Conservation (phyloP, 208 protist genomes). For the Trypanosoma melophagium region DNA sequence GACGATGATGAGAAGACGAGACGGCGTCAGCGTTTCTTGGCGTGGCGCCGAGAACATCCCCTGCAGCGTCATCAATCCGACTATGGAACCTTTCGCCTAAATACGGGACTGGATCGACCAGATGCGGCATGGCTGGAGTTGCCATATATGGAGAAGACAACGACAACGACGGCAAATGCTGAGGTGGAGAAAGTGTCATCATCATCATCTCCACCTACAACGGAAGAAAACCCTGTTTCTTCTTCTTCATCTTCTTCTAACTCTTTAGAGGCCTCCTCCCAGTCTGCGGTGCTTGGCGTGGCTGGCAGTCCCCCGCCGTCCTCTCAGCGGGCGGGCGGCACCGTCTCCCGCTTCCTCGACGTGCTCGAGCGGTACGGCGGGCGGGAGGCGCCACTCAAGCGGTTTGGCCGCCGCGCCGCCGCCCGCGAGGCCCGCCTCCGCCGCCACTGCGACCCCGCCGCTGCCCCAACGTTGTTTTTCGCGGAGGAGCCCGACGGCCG, state of each 20-base stretch:
- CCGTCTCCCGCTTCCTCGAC: constrained; percentile 60
- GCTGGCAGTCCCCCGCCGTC: background rate
- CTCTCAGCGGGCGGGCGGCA: constrained; percentile 9
- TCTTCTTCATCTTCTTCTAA: background rate
- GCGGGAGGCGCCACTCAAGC: constrained; percentile 7
- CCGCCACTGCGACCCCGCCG: too few species aligned
- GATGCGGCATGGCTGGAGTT: constrained; percentile 35
- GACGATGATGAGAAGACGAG: constrained; percentile 1
- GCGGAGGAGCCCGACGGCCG: constrained; percentile 66
- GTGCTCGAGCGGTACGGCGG: constrained; percentile 45
- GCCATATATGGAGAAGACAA: constrained; percentile 16
- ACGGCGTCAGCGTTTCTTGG: constrained; percentile 53
- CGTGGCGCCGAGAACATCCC: constrained; percentile 50
- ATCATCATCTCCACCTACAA: background rate
- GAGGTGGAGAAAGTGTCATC: too few species aligned
- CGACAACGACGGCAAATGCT: too few species aligned
- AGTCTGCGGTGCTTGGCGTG: constrained; percentile 4
- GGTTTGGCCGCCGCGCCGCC: background rate
- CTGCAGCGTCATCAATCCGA: constrained; percentile 31
- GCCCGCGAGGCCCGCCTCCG: too few species aligned
- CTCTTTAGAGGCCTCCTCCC: too few species aligned
- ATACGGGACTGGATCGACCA: constrained; percentile 71
- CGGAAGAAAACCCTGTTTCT: background rate
- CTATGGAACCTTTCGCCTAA: constrained; percentile 63
- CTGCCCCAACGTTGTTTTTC: constrained; percentile 35